Evolutionary conservation across 805 yeast species (phyloP), one percentile per base, ranked within the genome.

Genomic region (Monosporozyma servazzii): DNA sequence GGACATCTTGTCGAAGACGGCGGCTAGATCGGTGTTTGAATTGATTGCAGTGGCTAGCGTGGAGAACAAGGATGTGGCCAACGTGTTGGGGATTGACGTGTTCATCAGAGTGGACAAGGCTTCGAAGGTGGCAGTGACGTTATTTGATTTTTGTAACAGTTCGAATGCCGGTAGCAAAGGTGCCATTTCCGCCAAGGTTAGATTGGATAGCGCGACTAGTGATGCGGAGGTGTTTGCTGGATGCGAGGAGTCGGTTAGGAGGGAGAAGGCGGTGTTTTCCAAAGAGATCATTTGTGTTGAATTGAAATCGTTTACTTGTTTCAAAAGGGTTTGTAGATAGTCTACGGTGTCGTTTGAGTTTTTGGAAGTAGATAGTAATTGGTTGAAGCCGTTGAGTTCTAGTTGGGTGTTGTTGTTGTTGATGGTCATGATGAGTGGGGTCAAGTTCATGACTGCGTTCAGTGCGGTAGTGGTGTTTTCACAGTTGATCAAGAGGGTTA

Each of bases 81-180:
- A 31, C 18, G 51, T 7, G 5, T 55, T 31, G 27, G 66, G 56
- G 29, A 66, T 51, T 17, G 60, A 55, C 9, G 58, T 46, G 45
- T 56, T 55, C 58, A 60, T 54, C 40, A 65, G 50, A 13, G 56
- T 50, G 18, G 53, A 51, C 37, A 65, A 45, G 1, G 62, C 52
- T 8, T 45, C 52, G 30, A 63, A 53, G 23, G 68, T 59, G 9
- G 53, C 58, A n/a, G 62, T 51, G 17, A 53, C 51, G 49, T 64
- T 60, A 5, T 54, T 55, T 3, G 66, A 58, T 25, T 50, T 49
- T 33, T 50, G 46, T 49, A 65, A 54, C 23, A 65, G 48, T 11
- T 53, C 39, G 40, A 66, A 58, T 23, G 65, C 63, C 7, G 70
- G 69, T 9, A 53, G 17, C 29, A 64, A 49, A 27, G 61, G 61